phyloP scores from a whole-genome alignment of 2,329 filamentous ascomycete species.

The Ascochyta pisi region DNA sequence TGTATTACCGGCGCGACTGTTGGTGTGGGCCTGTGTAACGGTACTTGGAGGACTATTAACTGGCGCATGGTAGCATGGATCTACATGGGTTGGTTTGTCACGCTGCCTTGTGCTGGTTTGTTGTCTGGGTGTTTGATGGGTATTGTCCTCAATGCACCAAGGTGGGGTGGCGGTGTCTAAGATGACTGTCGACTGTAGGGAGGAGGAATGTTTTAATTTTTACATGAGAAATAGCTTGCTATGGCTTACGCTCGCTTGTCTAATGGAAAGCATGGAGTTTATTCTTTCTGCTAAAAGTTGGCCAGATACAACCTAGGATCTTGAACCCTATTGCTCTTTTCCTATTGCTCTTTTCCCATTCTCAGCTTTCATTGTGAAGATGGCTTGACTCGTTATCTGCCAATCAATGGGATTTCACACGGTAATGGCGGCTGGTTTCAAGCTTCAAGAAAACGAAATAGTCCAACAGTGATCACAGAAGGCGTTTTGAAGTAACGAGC shows the following conservation, averaged over 20 bases:
- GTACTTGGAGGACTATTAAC: conserved; percentile 51
- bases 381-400: not conserved
- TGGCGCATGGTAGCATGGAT: conserved; percentile 53
- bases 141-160: conserved; percentile 67
- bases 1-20: conserved; percentile 53
- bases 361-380: not conserved
- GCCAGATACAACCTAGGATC: conserved; percentile 9
- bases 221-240: not conserved
- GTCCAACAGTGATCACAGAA: no score
- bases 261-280: not conserved
- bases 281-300: not conserved
- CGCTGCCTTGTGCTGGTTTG: conserved; percentile 53
- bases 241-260: not conserved
- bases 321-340: not conserved
- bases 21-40: conserved; percentile 43
- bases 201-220: not conserved
- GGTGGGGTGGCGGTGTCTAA: conserved; percentile 34
- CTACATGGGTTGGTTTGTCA: conserved; percentile 55
- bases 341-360: not conserved
- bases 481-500: no score
- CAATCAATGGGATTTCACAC: no score
- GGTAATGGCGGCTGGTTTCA: no score
- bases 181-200: not conserved
- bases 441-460: no score
- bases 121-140: conserved; percentile 67